A percentile compares a stretch with the other conserved stretches of the same genome.
Conservation (phyloP, 441 rosid genomes). For the Adansonia rubrostipa region DNA sequence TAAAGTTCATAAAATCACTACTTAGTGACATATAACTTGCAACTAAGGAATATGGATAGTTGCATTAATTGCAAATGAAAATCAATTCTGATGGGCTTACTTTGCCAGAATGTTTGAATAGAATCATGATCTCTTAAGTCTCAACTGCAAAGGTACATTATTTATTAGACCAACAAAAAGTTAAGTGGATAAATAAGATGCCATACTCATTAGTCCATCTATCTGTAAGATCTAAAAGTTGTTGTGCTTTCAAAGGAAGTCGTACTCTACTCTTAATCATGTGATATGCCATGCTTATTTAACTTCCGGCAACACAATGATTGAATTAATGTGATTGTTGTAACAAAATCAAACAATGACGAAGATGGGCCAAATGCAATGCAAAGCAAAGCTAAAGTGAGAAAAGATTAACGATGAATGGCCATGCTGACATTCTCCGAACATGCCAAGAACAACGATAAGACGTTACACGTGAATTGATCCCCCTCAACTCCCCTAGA, state of each 20-base stretch:
- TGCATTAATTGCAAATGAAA: too few relatives aligned
- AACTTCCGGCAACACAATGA: not conserved
- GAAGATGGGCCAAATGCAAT: not conserved
- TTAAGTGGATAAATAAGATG: not conserved
- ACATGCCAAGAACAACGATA: not conserved
- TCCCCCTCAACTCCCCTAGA: constrained; percentile 1
- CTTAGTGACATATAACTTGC: not conserved
- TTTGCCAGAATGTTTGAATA: too few relatives aligned
- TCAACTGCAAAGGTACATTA: not conserved
- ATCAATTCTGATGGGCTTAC: too few relatives aligned
- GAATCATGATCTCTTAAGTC: not conserved
- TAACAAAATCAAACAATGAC: not conserved
- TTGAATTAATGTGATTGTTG: not conserved
- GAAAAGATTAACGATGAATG: not conserved
- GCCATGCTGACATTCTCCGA: not conserved
- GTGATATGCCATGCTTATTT: not conserved
- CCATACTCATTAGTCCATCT: not conserved
- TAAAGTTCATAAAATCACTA: not conserved
- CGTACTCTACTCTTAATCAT: not conserved
- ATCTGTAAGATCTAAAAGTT: not conserved
- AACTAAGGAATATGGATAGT: too few relatives aligned
- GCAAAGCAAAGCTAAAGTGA: not conserved
- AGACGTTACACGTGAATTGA: not conserved
- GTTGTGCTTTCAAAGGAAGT: not conserved
- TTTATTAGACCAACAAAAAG: not conserved